phyloP scores from a whole-genome alignment of 768 basidiomycete genomes.

The Tulasnella sp. region DNA sequence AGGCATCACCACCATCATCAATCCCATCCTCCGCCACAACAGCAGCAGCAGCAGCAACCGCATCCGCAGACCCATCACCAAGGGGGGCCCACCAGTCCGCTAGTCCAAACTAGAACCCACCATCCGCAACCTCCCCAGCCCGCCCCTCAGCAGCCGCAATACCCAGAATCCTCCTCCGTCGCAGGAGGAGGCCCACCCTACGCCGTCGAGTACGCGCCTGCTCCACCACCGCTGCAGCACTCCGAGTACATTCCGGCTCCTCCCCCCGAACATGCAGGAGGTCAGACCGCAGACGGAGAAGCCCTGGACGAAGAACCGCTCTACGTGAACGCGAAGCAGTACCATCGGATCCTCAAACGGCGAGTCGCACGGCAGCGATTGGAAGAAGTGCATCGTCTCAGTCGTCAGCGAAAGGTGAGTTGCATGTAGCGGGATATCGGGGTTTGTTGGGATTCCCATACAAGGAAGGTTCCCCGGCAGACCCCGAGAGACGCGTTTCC shows the following conservation, averaged over 20 bases:
- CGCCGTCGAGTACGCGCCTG: constrained; percentile 7
- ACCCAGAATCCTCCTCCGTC: neutral
- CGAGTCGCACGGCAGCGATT: constrained; percentile 87
- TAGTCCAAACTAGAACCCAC: constrained; percentile 14
- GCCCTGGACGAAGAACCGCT: constrained; percentile 90
- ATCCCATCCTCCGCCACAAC: neutral
- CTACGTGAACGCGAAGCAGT: constrained; percentile 99
- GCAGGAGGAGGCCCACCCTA: constrained; percentile 1
- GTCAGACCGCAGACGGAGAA: constrained; percentile 11
- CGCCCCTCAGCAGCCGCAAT: neutral
- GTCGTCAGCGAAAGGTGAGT: constrained; percentile 85
- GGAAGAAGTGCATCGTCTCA: constrained; percentile 92
- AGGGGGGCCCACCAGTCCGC: neutral
- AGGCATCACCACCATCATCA: constrained; percentile 16
- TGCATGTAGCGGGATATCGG: constrained; percentile 12
- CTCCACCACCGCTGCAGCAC: constrained; percentile 8
- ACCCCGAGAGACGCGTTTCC: constrained; percentile 19
- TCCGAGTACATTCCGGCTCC: constrained; percentile 12
- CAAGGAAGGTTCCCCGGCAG: neutral
- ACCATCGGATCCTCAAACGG: constrained; percentile 96
- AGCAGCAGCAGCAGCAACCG: constrained; percentile 7
- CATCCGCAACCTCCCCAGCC: neutral
- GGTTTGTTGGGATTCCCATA: neutral
- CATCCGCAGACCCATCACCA: constrained; percentile 13
- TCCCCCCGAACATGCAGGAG: constrained; percentile 21